Conservation (phyloP, 2,329 filamentous ascomycete species). For the Pleurostoma richardsiae region DNA sequence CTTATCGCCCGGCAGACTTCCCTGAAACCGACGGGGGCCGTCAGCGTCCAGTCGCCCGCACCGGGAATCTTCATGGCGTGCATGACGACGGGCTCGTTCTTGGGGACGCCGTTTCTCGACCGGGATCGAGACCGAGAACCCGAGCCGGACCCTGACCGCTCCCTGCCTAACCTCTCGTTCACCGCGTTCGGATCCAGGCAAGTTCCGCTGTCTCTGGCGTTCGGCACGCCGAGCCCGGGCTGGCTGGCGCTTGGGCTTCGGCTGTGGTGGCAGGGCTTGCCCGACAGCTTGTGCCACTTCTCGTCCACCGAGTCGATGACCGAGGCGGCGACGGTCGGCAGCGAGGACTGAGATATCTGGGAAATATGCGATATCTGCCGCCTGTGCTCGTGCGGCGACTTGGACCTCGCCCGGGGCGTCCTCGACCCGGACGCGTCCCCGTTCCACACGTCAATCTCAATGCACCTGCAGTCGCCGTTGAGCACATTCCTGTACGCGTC, state of each 20-base stretch:
- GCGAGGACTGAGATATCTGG: slow-evolving; percentile 15
- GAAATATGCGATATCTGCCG: slow-evolving; percentile 41
- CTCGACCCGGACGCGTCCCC: slow-evolving; percentile 43
- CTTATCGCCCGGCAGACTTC: slow-evolving; percentile 78
- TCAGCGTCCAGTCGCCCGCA: slow-evolving; percentile 63
- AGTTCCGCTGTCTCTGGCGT: slow-evolving; percentile 12
- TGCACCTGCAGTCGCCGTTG: slow-evolving; percentile 74
- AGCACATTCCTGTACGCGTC: slow-evolving; percentile 76
- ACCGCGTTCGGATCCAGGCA: slow-evolving; percentile 6
- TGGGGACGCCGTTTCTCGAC: slow-evolving; percentile 13
- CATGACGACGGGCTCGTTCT: slow-evolving; percentile 71
- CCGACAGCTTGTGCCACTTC: slow-evolving; percentile 18
- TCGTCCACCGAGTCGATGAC: slow-evolving; percentile 27
- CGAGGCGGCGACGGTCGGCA: slow-evolving; percentile 38
- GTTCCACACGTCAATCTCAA: slow-evolving; percentile 95
- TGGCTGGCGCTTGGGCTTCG: slow-evolving; percentile 32
- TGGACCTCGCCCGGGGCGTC: slow-evolving; percentile 25
- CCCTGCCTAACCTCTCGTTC: slow-evolving; percentile 4
- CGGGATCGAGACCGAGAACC: slow-evolving; percentile 8
- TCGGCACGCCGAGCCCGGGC: slow-evolving; percentile 9
- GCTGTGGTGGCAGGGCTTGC: slow-evolving; percentile 20
- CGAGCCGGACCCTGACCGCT: background rate
- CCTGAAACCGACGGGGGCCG: slow-evolving; percentile 79
- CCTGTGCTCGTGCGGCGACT: slow-evolving; percentile 37
- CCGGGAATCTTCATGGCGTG: slow-evolving; percentile 44